Percentiles rank a stretch among this genome's conserved stretches.
phyloP scores from a whole-genome alignment of 2,329 filamentous ascomycete genomes.

The Lanzia echinophila region DNA sequence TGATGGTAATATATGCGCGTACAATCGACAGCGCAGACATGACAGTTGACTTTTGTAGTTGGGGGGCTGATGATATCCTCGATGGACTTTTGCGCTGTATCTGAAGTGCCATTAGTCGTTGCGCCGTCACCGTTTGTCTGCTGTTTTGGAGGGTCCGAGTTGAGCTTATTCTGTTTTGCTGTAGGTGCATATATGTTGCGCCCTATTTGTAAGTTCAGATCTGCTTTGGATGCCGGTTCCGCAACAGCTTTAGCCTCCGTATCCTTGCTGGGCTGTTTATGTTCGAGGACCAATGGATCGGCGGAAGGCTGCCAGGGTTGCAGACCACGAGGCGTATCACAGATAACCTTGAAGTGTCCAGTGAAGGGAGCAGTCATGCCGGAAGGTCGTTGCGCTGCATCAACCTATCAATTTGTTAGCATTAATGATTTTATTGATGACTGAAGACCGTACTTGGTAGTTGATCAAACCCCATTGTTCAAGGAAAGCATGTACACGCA shows the following conservation, averaged over 20 bases:
- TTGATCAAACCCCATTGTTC: constrained; percentile 99
- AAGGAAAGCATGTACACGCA: constrained; percentile 95
- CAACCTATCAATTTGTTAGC: constrained; percentile 56
- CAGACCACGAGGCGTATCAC: constrained; percentile 88
- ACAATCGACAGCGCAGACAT: constrained; percentile 89
- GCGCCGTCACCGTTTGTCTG: constrained; percentile 66
- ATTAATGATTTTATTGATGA: background rate
- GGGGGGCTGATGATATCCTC: constrained; percentile 61
- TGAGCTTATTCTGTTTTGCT: constrained; percentile 67
- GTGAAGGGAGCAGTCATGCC: constrained; percentile 96
- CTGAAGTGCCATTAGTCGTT: constrained; percentile 56
- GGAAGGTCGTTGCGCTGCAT: constrained; percentile 89
- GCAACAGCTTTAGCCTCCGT: constrained; percentile 51
- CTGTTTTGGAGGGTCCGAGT: constrained; percentile 57
- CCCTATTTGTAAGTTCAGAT: constrained; percentile 85
- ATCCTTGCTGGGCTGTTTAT: constrained; percentile 45
- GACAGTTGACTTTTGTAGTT: constrained; percentile 70
- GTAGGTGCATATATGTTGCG: constrained; percentile 92
- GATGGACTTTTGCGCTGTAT: constrained; percentile 32
- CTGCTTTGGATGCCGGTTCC: constrained; percentile 61
- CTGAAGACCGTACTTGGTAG: constrained; percentile 65
- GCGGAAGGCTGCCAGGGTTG: constrained; percentile 92
- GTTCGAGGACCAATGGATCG: constrained; percentile 59
- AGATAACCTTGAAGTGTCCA: constrained; percentile 92
- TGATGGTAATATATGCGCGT: constrained; percentile 65